phyloP scores from a whole-genome alignment of 139 green algal genomes.

The Monoraphidium neglectum region DNA sequence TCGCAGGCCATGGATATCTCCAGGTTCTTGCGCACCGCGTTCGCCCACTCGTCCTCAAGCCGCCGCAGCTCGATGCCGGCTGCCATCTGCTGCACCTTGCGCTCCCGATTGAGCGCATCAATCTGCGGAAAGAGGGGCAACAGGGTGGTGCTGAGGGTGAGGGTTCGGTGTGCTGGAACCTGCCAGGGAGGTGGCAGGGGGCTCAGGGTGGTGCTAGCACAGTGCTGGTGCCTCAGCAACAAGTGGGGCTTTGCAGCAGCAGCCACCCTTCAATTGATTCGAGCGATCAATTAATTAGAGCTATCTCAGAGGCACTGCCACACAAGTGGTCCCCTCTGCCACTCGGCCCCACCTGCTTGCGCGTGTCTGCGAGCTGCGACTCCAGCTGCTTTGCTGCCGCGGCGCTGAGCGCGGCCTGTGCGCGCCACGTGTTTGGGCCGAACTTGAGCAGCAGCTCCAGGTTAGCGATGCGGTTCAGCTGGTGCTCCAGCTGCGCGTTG shows the following conservation, averaged over 20 bases:
- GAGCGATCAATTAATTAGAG: too few relatives aligned
- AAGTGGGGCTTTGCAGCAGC: too few relatives aligned
- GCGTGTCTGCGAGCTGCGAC: neutral
- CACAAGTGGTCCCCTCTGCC: too few relatives aligned
- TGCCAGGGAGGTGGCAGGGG: too few relatives aligned
- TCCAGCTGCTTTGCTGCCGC: constrained; percentile 13
- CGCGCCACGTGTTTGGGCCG: constrained; percentile 67
- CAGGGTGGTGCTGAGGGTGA: neutral
- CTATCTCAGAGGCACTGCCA: too few relatives aligned
- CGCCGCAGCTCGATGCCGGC: constrained; percentile 44
- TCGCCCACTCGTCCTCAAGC: constrained; percentile 50
- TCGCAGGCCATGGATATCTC: constrained; percentile 63
- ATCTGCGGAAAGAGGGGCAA: constrained; percentile 17
- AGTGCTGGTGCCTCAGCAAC: too few relatives aligned
- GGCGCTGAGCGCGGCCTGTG: constrained; percentile 27
- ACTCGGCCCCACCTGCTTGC: neutral
- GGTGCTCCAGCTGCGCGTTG: constrained; percentile 78
- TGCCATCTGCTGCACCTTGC: constrained; percentile 77
- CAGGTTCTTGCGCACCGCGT: constrained; percentile 61
- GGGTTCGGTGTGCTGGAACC: too few relatives aligned
- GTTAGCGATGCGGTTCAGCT: constrained; percentile 75
- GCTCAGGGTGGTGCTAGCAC: too few relatives aligned
- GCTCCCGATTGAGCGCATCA: constrained; percentile 71
- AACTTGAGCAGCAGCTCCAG: constrained; percentile 80
- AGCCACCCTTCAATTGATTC: too few relatives aligned